phyloP scores from a whole-genome alignment of 768 basidiomycete species.

The Amanita inopinata region DNA sequence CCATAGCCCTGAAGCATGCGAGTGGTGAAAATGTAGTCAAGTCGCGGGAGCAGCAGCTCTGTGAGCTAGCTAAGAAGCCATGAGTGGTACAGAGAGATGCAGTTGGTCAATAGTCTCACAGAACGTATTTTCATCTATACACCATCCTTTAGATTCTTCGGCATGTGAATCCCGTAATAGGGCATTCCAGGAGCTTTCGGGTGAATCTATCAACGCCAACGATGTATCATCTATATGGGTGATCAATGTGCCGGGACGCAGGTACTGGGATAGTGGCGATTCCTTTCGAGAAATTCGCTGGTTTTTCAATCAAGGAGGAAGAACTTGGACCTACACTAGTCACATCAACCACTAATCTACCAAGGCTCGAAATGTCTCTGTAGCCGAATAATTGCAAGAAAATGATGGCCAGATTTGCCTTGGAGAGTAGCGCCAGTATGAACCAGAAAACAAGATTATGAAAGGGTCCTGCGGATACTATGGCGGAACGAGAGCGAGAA shows the following conservation, averaged over 20 bases:
- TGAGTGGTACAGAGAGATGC: neutral
- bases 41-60: constrained; percentile 17
- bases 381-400: constrained; percentile 36
- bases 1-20: constrained; percentile 37
- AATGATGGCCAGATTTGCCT: constrained; percentile 21
- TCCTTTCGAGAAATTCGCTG: constrained; percentile 25
- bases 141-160: constrained; percentile 45
- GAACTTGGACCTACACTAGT: constrained; percentile 34
- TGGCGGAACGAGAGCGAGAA: constrained; percentile 39
- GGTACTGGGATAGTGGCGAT: constrained; percentile 50
- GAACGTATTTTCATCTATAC: constrained; percentile 25
- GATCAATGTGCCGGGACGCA: constrained; percentile 50
- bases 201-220: constrained; percentile 22
- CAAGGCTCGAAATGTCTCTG: constrained; percentile 38
- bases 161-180: constrained; percentile 24
- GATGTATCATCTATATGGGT: constrained; percentile 54
- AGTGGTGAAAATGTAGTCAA: constrained; percentile 16
- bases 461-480: constrained; percentile 67
- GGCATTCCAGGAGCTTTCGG: constrained; percentile 35
- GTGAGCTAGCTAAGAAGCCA: constrained; percentile 13
- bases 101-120: constrained; percentile 12
- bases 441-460: constrained; percentile 64
- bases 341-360: constrained; percentile 46
- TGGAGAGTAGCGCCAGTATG: constrained; percentile 29
- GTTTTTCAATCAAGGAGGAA: neutral